These are phyloP conservation scores for Laburnicola sp. DNA, from an alignment of 2,329 filamentous ascomycete species.

Conservation along the genomic window DNA sequence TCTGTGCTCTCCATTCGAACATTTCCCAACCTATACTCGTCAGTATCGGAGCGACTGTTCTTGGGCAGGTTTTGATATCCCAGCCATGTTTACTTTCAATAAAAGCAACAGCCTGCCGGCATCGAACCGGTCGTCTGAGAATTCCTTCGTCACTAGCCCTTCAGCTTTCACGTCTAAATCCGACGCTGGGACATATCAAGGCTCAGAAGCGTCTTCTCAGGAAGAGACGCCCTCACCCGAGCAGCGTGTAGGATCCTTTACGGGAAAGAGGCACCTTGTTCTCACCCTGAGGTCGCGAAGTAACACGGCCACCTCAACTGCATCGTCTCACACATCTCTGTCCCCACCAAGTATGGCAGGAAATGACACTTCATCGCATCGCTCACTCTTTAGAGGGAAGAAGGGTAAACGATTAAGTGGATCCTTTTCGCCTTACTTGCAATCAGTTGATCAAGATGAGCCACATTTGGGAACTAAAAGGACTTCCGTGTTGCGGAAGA, in stretches of 20 bases:
- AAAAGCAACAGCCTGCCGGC: conserved; percentile 35
- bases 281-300: conserved; percentile 45
- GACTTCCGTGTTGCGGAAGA: conserved; percentile 40
- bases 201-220: conserved; percentile 28
- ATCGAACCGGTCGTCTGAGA: conserved; percentile 41
- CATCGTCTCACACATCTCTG: conserved; percentile 32
- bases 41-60: conserved; percentile 12
- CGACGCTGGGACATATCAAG: conserved; percentile 32
- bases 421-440: conserved; percentile 25
- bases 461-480: conserved; percentile 30
- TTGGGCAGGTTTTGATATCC: conserved; percentile 11
- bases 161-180: conserved; percentile 26
- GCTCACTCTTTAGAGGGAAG: conserved; percentile 41
- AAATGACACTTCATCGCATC: conserved; percentile 26
- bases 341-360: conserved; percentile 29
- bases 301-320: conserved; percentile 42
- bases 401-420: conserved; percentile 42
- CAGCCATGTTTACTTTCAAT: conserved; percentile 44
- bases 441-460: conserved; percentile 31
- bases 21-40: conserved; percentile 29
- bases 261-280: conserved; percentile 39
- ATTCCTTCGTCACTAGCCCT: conserved; percentile 30
- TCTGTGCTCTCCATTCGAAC: conserved; percentile 26
- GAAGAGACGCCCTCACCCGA: conserved; percentile 38
- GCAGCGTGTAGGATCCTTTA: conserved; percentile 25